Base-by-base conservation (phyloP, 2,329 filamentous ascomycete species). In the Botrytis cinerea region DNA sequence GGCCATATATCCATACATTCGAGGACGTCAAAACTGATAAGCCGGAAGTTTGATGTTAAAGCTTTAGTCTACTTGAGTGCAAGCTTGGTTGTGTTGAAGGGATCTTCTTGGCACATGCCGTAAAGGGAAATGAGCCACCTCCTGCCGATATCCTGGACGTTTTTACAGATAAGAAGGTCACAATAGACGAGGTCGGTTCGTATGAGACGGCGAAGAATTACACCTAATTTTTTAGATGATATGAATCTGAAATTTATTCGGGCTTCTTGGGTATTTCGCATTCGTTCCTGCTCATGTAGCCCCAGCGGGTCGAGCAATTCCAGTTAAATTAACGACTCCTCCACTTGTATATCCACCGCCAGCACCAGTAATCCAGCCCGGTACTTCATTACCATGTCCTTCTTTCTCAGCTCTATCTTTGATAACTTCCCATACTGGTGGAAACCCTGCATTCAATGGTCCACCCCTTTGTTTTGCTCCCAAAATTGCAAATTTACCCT, bases 401-500 rank as follows among this genome's bases (percentile, higher is more conserved):
- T 90, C 87, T 62, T 87, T 86, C 22, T 86, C 86, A 72, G 89
- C 87, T 76, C 88, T 88, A 48, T 87, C 85, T 63, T 84, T 86
- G 25, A 97, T 87, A 0, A 91, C 91, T 73, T 89, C 86, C 87
- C 91, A 94, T 1, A 93, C 89, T 61, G 84, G 85, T 1, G 95
- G 94, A 84, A 95, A 98, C 0, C 93, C 93, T 1, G 91, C 92
- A 48, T 85, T 85, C 32, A 93, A 82, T 0, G 91, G 87, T 38
- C 89, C 87, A 7, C 87, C 88, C 76, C 87, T 88, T 74, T 87
- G 87, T 84, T 91, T 92, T 38, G 92, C 90, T 4, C 95, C 94
- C 70, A 92, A 89, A 61, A 98, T 93, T 20, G 94, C 94, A 79
- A 98, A 94, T 67, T 92, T 90, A 61, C 88, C 87, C 79, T 91